phyloP scores from a whole-genome alignment of 2,329 filamentous ascomycete species.

The Aspergillus pseudonomiae region DNA sequence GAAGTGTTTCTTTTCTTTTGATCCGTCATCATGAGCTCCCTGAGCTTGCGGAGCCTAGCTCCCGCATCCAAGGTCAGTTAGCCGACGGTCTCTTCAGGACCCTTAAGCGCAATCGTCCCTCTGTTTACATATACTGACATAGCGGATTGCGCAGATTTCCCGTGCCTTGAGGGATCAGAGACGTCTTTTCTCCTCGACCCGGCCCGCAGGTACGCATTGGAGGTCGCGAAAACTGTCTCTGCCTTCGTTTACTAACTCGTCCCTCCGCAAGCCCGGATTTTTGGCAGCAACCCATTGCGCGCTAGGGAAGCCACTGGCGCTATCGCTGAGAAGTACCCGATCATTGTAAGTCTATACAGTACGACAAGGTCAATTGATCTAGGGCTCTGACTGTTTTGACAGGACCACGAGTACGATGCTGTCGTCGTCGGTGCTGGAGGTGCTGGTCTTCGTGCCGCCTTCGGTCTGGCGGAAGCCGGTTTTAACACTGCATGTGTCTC shows the following conservation, averaged over 20 bases:
- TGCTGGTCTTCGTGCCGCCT: conserved; percentile 65
- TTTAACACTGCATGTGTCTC: conserved; percentile 68
- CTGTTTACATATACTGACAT: conserved; percentile 28
- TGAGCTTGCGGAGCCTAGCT: conserved; percentile 54
- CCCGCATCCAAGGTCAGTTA: conserved; percentile 51
- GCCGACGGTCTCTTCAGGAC: conserved; percentile 26
- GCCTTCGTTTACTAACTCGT: conserved; percentile 27
- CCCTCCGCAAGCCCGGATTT: conserved; percentile 70
- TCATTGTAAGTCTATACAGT: conserved; percentile 70
- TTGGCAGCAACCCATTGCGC: conserved; percentile 80
- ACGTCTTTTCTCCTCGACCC: conserved; percentile 85
- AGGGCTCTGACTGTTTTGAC: conserved; percentile 26
- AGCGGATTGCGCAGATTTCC: conserved; percentile 58
- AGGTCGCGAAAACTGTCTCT: conserved; percentile 19
- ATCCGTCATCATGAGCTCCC: conserved; percentile 52
- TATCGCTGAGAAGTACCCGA: conserved; percentile 86
- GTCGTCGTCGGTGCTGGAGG: conserved; percentile 74
- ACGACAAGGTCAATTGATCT: background rate
- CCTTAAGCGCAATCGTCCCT: conserved; percentile 13
- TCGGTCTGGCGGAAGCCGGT: conserved; percentile 65
- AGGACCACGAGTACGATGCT: conserved; percentile 99
- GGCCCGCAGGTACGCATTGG: conserved; percentile 68
- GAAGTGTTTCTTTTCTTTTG: conserved; percentile 30
- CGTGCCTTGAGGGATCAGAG: conserved; percentile 65
- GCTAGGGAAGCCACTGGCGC: conserved; percentile 91